These are phyloP conservation scores for Sugiyamaella floridensis DNA, from an alignment of 805 yeast genomes.

Conservation along the genomic window DNA sequence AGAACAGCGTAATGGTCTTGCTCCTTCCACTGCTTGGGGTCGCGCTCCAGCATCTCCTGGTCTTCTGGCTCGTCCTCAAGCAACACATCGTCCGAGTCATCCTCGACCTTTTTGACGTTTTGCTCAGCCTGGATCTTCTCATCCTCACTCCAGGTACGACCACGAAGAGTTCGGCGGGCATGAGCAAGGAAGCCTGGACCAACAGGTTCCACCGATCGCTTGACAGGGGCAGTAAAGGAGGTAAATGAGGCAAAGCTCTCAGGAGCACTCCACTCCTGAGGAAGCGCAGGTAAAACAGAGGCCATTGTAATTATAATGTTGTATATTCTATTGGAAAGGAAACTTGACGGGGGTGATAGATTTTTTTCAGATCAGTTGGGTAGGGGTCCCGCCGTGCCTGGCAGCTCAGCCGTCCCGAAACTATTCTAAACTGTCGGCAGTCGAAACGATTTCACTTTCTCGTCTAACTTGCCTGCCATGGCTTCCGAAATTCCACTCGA, in stretches of 20 bases:
- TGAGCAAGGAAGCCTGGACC: constrained; percentile 95
- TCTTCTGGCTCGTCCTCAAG: constrained; percentile 59
- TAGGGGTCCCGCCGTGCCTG: background rate
- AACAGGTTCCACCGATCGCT: constrained; percentile 85
- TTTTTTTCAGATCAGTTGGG: background rate
- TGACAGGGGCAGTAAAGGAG: constrained; percentile 27
- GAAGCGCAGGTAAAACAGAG: constrained; percentile 21
- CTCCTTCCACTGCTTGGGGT: constrained; percentile 97
- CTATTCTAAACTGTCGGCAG: too few relatives aligned
- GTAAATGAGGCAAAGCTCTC: constrained; percentile 25
- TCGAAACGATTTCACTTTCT: too few relatives aligned
- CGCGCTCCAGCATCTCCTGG: constrained; percentile 74
- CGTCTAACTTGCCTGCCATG: background rate
- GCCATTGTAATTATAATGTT: constrained; percentile 3
- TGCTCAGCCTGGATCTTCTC: constrained; percentile 89
- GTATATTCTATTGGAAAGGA: background rate
- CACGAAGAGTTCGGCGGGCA: constrained; percentile 90
- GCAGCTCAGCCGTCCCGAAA: background rate
- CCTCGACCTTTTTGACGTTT: constrained; percentile 68
- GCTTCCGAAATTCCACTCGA: background rate
- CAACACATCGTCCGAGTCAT: constrained; percentile 43
- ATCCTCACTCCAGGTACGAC: constrained; percentile 97
- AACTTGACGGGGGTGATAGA: background rate
- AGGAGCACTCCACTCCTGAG: constrained; percentile 22
- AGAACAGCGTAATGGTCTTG: constrained; percentile 95